Base-by-base conservation (phyloP, 768 basidiomycete species). In the Macrocybe gigantea region DNA sequence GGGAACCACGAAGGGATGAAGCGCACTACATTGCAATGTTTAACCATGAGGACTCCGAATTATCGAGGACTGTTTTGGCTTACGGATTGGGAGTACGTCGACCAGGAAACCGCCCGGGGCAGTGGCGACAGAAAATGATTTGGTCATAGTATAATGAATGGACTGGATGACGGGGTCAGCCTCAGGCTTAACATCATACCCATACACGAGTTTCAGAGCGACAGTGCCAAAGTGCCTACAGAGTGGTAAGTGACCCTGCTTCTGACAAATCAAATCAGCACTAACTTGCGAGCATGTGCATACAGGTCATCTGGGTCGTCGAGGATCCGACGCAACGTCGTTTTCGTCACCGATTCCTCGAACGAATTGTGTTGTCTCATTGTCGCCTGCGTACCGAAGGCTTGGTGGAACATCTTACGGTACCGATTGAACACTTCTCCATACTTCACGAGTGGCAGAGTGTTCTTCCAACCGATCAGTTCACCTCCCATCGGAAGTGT, bases 401-500 rank as follows among this genome's bases (percentile, higher is more conserved):
- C 41, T 37, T 38, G 49, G 35, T 48, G 49, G 12, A 50, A 57
- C 1, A 55, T 22, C 37, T 49, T 54, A 5, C 57, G 48, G 32
- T 54, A 51, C 11, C 15, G 47, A 33, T 45, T 44, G 10, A 51
- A 47, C 14, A 40, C 45, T 7, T 46, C 42, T 4, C 58, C 56
- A 31, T 57, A 55, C 4, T 48, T 51, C 1, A 51, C 29, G 2
- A 57, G 40, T 5, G 42, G 13, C 8, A 52, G 15, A 2, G 31
- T 48, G 32, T 57, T 52, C 14, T 52, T 45, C 50, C 53, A 57
- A 3, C 60, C 59, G 6, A 51, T 36, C 10, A 61, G 49, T 13
- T 72, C 69, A 10, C 68, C 69, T 6, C 67, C 65, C 69, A 75
- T 22, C 22, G 22, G 22, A 22, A 22, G 22, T 22, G 22, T 22